A percentile compares a stretch with the other conserved stretches of the same genome.
Conservation (phyloP, 345 rosid species). For the Reutealis trisperma region DNA sequence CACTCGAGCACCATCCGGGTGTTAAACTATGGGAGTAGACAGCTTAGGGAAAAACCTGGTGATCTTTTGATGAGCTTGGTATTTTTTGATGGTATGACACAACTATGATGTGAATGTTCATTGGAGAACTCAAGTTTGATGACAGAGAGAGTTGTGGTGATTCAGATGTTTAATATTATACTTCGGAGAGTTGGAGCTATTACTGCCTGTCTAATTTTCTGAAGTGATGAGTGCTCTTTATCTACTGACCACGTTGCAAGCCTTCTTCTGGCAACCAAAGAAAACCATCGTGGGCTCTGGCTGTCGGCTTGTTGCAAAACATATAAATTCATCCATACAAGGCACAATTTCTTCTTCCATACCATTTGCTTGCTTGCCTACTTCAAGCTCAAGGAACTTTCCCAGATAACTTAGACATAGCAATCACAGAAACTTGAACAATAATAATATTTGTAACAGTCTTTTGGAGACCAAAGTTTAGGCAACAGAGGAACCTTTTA, state of each 20-base stretch:
- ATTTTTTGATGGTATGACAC: background rate
- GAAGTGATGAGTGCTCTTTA: background rate
- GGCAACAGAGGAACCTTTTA: background rate
- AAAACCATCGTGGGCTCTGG: background rate
- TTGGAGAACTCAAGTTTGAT: background rate
- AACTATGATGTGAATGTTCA: background rate
- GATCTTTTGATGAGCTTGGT: background rate
- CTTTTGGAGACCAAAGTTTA: background rate
- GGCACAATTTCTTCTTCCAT: background rate
- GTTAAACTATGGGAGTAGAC: background rate
- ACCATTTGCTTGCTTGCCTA: background rate
- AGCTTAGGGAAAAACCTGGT: background rate
- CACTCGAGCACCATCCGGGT: background rate
- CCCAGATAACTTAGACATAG: background rate
- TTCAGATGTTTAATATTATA: background rate
- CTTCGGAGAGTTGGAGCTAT: background rate
- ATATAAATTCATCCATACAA: background rate
- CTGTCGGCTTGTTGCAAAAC: background rate
- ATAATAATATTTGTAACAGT: background rate
- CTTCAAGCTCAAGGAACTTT: background rate
- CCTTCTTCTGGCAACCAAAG: background rate
- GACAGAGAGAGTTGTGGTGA: background rate
- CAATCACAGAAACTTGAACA: background rate
- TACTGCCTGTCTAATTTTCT: background rate
- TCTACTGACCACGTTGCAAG: background rate